Percentiles rank a stretch among this genome's conserved stretches.
These are phyloP conservation scores for Lentinula guzmanii DNA, from an alignment of 768 basidiomycete genomes.

Conservation along the genomic window DNA sequence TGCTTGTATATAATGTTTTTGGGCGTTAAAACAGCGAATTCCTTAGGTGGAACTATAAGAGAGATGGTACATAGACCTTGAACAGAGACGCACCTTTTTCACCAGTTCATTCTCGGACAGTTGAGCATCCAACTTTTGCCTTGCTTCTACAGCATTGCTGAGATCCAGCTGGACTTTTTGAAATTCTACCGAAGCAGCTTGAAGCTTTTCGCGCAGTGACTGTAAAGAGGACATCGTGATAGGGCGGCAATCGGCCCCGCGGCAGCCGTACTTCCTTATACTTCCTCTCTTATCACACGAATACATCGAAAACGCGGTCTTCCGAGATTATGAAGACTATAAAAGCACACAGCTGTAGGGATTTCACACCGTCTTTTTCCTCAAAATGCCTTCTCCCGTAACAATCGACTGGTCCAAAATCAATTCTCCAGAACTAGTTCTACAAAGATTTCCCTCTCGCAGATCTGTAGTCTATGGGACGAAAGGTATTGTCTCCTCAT, in stretches of 20 bases:
- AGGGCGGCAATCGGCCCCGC: background rate
- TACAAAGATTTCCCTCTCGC: conserved; percentile 75
- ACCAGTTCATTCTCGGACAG: conserved; percentile 89
- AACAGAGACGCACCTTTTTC: conserved; percentile 57
- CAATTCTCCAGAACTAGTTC: conserved; percentile 56
- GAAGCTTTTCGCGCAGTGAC: conserved; percentile 49
- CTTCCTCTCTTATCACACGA: background rate
- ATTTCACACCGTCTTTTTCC: background rate
- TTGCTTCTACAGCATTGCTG: conserved; percentile 65
- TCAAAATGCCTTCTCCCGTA: conserved; percentile 27
- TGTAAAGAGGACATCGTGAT: conserved; percentile 21
- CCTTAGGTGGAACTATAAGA: conserved; percentile 38
- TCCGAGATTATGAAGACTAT: background rate
- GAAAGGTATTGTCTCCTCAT: conserved; percentile 83
- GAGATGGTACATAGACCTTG: background rate
- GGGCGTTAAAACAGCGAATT: conserved; percentile 69
- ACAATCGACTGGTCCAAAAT: conserved; percentile 53
- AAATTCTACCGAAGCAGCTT: conserved; percentile 66
- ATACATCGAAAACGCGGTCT: background rate
- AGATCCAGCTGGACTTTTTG: conserved; percentile 79
- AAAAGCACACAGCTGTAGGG: background rate
- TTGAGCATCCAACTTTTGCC: conserved; percentile 87
- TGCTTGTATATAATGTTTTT: conserved; percentile 86
- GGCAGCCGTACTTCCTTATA: background rate
- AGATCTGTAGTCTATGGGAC: conserved; percentile 83